A percentile compares a stretch with the other conserved stretches of the same genome.
Conservation (phyloP, 768 basidiomycete genomes). For the Suillus brevipes region DNA sequence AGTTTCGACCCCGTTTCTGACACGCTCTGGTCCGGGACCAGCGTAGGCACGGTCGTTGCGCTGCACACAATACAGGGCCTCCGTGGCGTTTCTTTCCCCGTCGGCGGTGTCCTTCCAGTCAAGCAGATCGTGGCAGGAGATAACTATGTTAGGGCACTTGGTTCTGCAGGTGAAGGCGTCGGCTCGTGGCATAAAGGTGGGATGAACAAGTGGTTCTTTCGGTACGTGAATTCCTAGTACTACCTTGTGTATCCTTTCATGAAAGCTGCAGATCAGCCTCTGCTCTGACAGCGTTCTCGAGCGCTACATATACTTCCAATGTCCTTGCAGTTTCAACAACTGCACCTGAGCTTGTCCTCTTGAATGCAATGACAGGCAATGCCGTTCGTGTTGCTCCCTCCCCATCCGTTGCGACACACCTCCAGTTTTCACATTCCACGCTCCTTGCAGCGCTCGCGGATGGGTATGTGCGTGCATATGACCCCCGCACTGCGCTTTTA, state of each 20-base stretch:
- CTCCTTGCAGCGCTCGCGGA: constrained; percentile 72
- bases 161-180: constrained; percentile 59
- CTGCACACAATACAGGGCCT: constrained; percentile 63
- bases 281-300: constrained; percentile 44
- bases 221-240: constrained; percentile 43
- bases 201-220: constrained; percentile 78
- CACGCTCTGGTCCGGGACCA: constrained; percentile 82
- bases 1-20: constrained; percentile 92
- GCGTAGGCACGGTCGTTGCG: constrained; percentile 67
- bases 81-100: constrained; percentile 72
- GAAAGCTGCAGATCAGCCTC: constrained; percentile 34
- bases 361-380: constrained; percentile 75
- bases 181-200: constrained; percentile 87
- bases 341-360: constrained; percentile 60
- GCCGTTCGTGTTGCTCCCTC: constrained; percentile 56
- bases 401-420: constrained; percentile 61
- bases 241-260: constrained; percentile 30
- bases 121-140: constrained; percentile 79
- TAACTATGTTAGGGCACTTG: constrained; percentile 69
- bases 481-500: constrained; percentile 60
- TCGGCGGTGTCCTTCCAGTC: constrained; percentile 67
- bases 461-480: constrained; percentile 71
- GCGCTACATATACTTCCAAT: constrained; percentile 51
- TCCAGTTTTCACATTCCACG: constrained; percentile 63
- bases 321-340: constrained; percentile 60